Conservation (phyloP, 2,329 filamentous ascomycete species). For the Coniochaeta prunicola region DNA sequence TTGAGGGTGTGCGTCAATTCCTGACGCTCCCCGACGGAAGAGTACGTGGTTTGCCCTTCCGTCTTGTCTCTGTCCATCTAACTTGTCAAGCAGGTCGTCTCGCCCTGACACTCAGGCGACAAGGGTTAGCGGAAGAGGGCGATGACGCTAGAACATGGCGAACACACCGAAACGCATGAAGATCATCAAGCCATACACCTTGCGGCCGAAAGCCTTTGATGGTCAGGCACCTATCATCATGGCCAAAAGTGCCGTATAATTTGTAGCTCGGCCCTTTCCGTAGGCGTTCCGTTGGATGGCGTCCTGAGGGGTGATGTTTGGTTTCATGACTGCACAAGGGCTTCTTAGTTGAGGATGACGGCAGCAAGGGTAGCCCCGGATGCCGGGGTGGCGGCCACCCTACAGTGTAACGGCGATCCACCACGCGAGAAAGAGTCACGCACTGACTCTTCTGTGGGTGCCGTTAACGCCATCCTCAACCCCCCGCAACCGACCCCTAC, state of each 20-base stretch:
- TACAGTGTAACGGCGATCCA: slow-evolving; percentile 1
- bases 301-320: not conserved
- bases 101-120: not conserved
- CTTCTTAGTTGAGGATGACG: not conserved
- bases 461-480: not conserved
- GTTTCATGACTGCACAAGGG: not conserved
- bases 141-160: not conserved
- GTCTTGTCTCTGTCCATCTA: not conserved
- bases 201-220: not conserved
- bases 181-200: not conserved
- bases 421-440: not conserved
- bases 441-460: not conserved
- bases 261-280: not conserved
- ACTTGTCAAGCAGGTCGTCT: not conserved
- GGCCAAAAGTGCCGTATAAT: not conserved
- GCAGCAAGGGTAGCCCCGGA: not conserved
- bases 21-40: not conserved
- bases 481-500: not conserved
- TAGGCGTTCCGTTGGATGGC: not conserved
- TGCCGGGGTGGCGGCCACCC: not conserved
- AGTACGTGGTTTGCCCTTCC: not conserved
- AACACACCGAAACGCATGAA: not conserved
- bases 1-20: not conserved
- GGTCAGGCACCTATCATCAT: not conserved
- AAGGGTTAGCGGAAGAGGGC: not conserved